Base-by-base conservation (phyloP, 495 filamentous ascomycete genomes). In the Penicillium samsonianum region DNA sequence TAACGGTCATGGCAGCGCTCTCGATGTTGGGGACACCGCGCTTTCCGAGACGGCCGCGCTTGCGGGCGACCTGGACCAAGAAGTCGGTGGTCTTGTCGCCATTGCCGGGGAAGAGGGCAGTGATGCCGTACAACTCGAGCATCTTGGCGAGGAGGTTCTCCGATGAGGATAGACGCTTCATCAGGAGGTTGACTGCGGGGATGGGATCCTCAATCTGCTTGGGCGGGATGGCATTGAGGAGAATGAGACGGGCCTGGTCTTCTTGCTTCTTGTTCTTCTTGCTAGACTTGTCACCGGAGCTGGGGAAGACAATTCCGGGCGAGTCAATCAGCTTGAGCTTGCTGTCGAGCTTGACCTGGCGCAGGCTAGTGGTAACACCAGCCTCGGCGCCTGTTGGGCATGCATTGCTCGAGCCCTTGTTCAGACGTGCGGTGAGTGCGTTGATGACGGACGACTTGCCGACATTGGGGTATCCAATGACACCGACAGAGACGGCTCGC, bases 361-460 rank as follows among this genome's bases (percentile, higher is more conserved):
- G 87, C 62, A 96, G 81, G 61, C 81, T 86, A 43, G 93, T 98
- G 11, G 93, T 98, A 28, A 98, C 88, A 51, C 93, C 93, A 3
- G 93, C 93, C 73, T 96, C 93, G 40, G 93, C 92, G 25, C 93
- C 93, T 1, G 88, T 87, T 0, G 93, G 92, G 70, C 91, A 96
- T 30, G 90, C 89, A 20, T 83, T 82, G 68, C 73, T 78, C 54
- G 76, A 77, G 38, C 80, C 78, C 56, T 87, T 84, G 59, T 90
- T 88, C 31, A 96, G 76, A 44, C 91, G 87, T 31, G 90, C 86
- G 5, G 89, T 89, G 35, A 98, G 86, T 9, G 91, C 89, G 70
- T 98, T 98, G 82, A 98, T 96, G 59, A 98, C 90, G 45, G 91
- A 96, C 16, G 91, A 96, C 74, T 98, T 98, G 70, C 93, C 93